These are phyloP conservation scores for Podila clonocystis DNA, from an alignment of 192 early-diverging fungal genomes.

Conservation along the genomic window DNA sequence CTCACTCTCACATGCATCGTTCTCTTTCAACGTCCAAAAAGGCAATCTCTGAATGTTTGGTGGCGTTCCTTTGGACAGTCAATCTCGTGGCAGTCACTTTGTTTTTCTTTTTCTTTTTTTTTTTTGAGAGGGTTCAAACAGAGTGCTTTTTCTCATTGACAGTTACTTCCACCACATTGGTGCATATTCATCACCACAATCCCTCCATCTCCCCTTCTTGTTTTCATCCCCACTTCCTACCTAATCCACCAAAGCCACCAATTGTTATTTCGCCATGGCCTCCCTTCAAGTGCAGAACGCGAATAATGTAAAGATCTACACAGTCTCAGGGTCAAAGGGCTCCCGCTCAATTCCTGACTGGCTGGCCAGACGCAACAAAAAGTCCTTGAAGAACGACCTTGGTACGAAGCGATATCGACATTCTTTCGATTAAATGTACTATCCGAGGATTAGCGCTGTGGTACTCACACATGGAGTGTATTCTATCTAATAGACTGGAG, in stretches of 20 bases:
- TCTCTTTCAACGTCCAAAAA: not conserved
- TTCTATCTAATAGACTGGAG: constrained; percentile 73
- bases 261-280: constrained; percentile 53
- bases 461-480: no score
- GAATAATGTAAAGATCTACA: constrained; percentile 96
- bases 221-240: no score
- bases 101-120: not conserved
- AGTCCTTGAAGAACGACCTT: constrained; percentile 87
- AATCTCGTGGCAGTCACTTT: not conserved
- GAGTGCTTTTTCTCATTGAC: no score
- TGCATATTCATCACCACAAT: no score
- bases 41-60: not conserved
- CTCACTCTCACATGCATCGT: no score
- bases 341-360: constrained; percentile 94
- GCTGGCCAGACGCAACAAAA: constrained; percentile 87
- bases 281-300: constrained; percentile 85
- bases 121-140: no score
- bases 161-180: no score
- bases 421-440: no score
- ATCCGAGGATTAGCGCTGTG: no score
- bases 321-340: constrained; percentile 78
- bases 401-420: constrained; percentile 53
- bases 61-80: not conserved
- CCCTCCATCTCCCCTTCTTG: no score
- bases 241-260: no score